Conservation (phyloP, 2,329 filamentous ascomycete genomes). For the Dryadomyces quercivorus region DNA sequence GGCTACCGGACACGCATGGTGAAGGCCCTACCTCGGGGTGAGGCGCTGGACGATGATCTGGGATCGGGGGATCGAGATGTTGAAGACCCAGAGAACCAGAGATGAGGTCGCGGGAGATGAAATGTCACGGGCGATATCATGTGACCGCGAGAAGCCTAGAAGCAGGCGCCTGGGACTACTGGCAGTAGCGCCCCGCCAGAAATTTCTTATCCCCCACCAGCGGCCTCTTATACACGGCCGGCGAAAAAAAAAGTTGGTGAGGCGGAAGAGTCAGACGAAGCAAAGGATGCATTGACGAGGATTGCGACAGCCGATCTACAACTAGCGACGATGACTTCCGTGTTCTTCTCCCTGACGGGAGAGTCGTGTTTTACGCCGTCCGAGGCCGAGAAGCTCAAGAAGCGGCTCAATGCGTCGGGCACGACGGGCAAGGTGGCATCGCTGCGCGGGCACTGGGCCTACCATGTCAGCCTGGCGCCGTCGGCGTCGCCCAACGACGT, state of each 20-base stretch:
- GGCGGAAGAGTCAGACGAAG: no score
- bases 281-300: no score
- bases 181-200: slow-evolving; percentile 4
- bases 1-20: no score
- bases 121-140: background rate
- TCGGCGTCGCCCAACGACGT: slow-evolving; percentile 28
- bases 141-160: background rate
- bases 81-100: no score
- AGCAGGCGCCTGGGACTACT: no score
- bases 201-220: slow-evolving; percentile 9
- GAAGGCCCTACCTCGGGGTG: no score
- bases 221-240: slow-evolving; percentile 1
- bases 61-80: no score
- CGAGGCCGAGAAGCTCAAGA: slow-evolving; percentile 31
- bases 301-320: background rate
- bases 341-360: slow-evolving; percentile 13
- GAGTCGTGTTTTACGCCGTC: slow-evolving; percentile 33
- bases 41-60: no score
- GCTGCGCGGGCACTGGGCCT: slow-evolving; percentile 45
- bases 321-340: slow-evolving; percentile 7
- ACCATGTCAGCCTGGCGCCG: slow-evolving; percentile 52
- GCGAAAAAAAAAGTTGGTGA: background rate
- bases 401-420: slow-evolving; percentile 26
- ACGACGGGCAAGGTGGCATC: slow-evolving; percentile 30
- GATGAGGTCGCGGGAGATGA: background rate